These are phyloP conservation scores for Curvularia verruculosa DNA, from an alignment of 2,329 filamentous ascomycete genomes.

Conservation along the genomic window DNA sequence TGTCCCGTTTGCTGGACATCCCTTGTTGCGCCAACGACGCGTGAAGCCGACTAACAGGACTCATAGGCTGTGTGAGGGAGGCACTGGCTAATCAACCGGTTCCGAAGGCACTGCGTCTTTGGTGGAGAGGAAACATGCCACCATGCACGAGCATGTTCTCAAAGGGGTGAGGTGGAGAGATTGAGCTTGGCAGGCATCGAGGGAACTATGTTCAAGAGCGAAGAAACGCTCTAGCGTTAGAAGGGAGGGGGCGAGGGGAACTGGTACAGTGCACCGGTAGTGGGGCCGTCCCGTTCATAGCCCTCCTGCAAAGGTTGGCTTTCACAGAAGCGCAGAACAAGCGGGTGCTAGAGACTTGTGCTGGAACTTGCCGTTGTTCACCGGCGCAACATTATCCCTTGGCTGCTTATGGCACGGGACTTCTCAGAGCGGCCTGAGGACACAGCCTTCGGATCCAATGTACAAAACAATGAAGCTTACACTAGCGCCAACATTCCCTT, in stretches of 20 bases:
- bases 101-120: background rate
- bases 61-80: background rate
- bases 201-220: background rate
- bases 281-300: constrained; percentile 1
- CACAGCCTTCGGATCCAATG: background rate
- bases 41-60: background rate
- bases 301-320: background rate
- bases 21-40: background rate
- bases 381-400: background rate
- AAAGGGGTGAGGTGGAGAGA: background rate
- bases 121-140: background rate
- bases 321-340: background rate
- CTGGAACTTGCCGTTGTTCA: background rate
- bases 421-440: background rate
- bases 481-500: background rate
- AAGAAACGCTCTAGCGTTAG: background rate
- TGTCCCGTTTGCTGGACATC: constrained; percentile 11
- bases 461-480: background rate
- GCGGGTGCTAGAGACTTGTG: background rate
- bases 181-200: background rate
- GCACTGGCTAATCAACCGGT: background rate
- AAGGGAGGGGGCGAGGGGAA: background rate
- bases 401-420: background rate
- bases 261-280: background rate
- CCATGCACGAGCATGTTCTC: background rate